These are phyloP conservation scores for Stemphylium beticola DNA, from an alignment of 2,329 filamentous ascomycete genomes.

Conservation along the genomic window DNA sequence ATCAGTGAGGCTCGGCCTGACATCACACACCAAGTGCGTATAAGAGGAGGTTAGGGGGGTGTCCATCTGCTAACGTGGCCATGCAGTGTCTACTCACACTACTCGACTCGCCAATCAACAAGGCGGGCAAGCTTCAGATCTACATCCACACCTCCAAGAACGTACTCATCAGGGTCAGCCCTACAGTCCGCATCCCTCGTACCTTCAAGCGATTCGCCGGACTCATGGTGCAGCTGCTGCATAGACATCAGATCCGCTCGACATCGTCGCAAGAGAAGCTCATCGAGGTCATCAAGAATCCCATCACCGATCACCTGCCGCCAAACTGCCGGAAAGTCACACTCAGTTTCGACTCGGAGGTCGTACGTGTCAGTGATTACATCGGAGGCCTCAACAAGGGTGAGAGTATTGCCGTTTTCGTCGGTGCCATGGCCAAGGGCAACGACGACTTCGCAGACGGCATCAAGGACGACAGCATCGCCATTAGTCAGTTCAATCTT, in stretches of 20 bases:
- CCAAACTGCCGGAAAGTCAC: conserved; percentile 98
- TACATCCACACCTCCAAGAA: conserved; percentile 98
- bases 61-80: conserved; percentile 28
- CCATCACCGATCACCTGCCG: conserved; percentile 94
- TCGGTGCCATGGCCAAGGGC: conserved; percentile 98
- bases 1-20: conserved; percentile 97
- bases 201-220: conserved; percentile 99
- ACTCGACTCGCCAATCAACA: conserved; percentile 97
- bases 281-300: conserved; percentile 95
- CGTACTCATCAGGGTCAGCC: conserved; percentile 95
- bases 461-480: conserved; percentile 95
- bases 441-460: conserved; percentile 93
- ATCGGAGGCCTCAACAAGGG: conserved; percentile 77
- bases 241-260: conserved; percentile 93
- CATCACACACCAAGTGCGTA: conserved; percentile 93
- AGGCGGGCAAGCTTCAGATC: conserved; percentile 95
- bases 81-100: conserved; percentile 91
- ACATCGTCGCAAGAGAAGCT: conserved; percentile 98
- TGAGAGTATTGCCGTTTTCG: conserved; percentile 96
- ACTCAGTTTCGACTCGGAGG: conserved; percentile 87
- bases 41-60: conserved; percentile 10
- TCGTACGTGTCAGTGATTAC: conserved; percentile 89
- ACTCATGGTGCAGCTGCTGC: conserved; percentile 96
- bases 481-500: conserved; percentile 97
- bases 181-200: conserved; percentile 95